phyloP scores from a whole-genome alignment of 371 early-diverging fungal genomes.

The Mucor saturninus region DNA sequence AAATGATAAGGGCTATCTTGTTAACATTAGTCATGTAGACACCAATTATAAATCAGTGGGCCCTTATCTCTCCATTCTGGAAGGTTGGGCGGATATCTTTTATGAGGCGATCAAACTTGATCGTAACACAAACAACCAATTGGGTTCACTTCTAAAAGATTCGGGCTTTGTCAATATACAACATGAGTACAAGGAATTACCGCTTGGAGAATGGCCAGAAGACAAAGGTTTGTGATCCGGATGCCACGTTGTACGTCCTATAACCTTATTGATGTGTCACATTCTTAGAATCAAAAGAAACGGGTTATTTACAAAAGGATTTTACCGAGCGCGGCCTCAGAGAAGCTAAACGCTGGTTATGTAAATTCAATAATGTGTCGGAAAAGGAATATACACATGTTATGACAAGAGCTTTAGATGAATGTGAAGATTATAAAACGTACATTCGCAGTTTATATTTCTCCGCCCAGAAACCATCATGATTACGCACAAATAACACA shows the following conservation, averaged over 20 bases:
- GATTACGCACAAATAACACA: background rate
- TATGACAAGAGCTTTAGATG: slow-evolving; percentile 17
- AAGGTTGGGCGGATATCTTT: slow-evolving; percentile 14
- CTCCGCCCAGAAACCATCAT: slow-evolving; percentile 21
- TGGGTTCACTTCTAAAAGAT: slow-evolving; percentile 11
- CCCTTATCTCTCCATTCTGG: slow-evolving; percentile 7
- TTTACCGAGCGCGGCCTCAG: slow-evolving; percentile 22
- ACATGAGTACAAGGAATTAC: slow-evolving; percentile 13
- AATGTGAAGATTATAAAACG: slow-evolving; percentile 20
- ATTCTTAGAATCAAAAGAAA: slow-evolving; percentile 24
- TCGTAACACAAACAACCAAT: slow-evolving; percentile 6
- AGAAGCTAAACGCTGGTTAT: slow-evolving; percentile 25
- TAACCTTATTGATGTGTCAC: background rate
- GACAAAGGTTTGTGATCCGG: slow-evolving; percentile 13
- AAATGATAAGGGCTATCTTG: background rate
- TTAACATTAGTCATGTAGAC: background rate
- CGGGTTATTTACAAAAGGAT: slow-evolving; percentile 34
- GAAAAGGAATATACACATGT: slow-evolving; percentile 18
- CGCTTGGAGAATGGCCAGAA: slow-evolving; percentile 35
- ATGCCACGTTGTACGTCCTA: background rate
- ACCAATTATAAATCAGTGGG: slow-evolving; percentile 14
- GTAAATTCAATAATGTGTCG: slow-evolving; percentile 17
- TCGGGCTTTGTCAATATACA: slow-evolving; percentile 15
- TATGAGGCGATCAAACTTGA: slow-evolving; percentile 19
- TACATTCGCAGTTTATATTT: slow-evolving; percentile 10